These are phyloP conservation scores for Solanum pinnatisectum DNA, from an alignment of 257 asterid species.

Conservation along the genomic window DNA sequence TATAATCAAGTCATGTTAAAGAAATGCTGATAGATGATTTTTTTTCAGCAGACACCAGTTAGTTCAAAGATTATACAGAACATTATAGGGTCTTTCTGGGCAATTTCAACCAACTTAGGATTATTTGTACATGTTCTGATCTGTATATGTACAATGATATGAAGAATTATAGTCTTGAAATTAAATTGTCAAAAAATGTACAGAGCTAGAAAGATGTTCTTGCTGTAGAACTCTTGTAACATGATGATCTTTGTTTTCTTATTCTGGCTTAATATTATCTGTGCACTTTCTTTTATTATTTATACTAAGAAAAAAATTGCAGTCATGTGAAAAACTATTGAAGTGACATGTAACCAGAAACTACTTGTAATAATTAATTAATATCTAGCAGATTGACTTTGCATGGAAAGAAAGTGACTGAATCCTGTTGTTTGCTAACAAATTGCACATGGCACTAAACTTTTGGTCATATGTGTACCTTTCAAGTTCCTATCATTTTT, in stretches of 20 bases:
- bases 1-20: not conserved
- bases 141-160: not conserved
- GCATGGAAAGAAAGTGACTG: not conserved
- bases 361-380: not conserved
- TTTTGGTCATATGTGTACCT: not conserved
- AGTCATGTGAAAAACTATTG: not conserved
- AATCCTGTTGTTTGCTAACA: not conserved
- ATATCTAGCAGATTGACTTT: not conserved
- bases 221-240: not conserved
- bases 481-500: no score
- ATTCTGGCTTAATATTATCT: not conserved
- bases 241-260: not conserved
- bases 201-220: not conserved
- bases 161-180: not conserved
- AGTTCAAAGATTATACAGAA: not conserved
- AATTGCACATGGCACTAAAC: not conserved
- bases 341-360: not conserved
- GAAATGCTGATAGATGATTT: not conserved
- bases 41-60: not conserved
- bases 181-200: not conserved
- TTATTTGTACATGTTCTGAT: not conserved
- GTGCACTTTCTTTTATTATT: no score
- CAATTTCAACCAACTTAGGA: not conserved
- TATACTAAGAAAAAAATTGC: not conserved
- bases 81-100: not conserved